Conservation (phyloP, 1,284 basidiomycete genomes). For the Rhodotorula sp. region DNA sequence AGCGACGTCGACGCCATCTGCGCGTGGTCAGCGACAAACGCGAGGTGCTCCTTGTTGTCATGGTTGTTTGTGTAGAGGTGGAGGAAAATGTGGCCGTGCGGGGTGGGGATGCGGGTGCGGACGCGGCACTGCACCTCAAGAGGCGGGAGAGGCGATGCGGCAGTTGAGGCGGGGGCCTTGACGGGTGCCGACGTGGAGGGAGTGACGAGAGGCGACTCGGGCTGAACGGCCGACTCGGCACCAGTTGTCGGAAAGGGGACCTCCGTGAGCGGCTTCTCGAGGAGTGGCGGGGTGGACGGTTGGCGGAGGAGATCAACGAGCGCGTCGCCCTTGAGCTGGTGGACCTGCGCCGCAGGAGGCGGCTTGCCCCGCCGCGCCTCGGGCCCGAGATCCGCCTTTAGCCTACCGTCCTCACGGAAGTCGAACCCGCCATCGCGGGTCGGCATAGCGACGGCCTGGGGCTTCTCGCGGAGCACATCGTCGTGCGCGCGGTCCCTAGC, state of each 20-base stretch:
- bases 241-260: slow-evolving; percentile 10
- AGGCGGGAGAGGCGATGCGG: slow-evolving; percentile 16
- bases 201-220: slow-evolving; percentile 17
- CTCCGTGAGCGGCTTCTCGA: slow-evolving; percentile 13
- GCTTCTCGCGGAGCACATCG: background rate
- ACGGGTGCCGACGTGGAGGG: slow-evolving; percentile 9
- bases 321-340: slow-evolving; percentile 14
- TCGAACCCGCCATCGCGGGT: slow-evolving; percentile 3
- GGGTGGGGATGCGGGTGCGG: slow-evolving; percentile 93
- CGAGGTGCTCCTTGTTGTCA: slow-evolving; percentile 93
- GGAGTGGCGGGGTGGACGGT: slow-evolving; percentile 22
- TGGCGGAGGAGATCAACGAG: slow-evolving; percentile 33
- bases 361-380: background rate
- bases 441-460: background rate
- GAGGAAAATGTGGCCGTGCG: slow-evolving; percentile 89
- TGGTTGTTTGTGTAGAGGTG: slow-evolving; percentile 91
- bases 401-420: slow-evolving; percentile 3
- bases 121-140: slow-evolving; percentile 83
- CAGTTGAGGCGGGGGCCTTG: background rate
- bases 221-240: slow-evolving; percentile 14
- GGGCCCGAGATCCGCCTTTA: background rate
- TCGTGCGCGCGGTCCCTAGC: background rate
- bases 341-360: background rate
- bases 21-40: slow-evolving; percentile 88
- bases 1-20: slow-evolving; percentile 57